Base-by-base conservation (phyloP, 2,329 filamentous ascomycete genomes). In the Diaporthe velutina region DNA sequence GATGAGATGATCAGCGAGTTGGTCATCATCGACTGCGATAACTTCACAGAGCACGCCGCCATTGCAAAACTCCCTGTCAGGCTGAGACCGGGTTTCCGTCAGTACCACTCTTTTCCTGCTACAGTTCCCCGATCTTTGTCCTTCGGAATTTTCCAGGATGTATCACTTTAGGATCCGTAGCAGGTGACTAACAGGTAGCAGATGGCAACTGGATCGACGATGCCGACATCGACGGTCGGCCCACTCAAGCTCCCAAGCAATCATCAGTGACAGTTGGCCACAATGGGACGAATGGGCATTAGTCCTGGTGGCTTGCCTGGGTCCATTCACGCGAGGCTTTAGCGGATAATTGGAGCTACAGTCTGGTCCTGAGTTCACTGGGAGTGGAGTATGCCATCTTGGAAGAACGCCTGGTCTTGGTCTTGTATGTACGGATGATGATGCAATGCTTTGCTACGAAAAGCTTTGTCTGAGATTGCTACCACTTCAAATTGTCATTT, bases 1-100 rank as follows among this genome's bases (percentile, higher is more conserved):
- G 54, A 57, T 22, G 54, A 57, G 28, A 57, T 57, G 54, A 57
- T 57, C 30, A 57, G 54, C 30, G 54, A 57, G 10, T 57, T 57
- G 30, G 54, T 57, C 30, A 57, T 57, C 30, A 57, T 57, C 17
- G 54, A 57, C 30, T 57, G 54, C 17, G 10, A 57, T 35, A 57
- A 57, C 19, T 57, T 57, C 54, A 22, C 17, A 57, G 30, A 57
- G 30, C 54, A 57, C 30, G 30, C 30, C 12, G 54, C 54, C 3
- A 10, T 57, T 30, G 54, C 54, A 19, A 57, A 57, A 30, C 54
- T 57, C 2, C 54, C 54, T 33, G 17, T 57, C 7, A 33, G 54
- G 9, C 54, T 57, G 7, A 35, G 54, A 3, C 54, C 54, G 9
- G 54, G 54, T 8, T 57, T 57, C 17, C 54, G n/a, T n/a, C n/a